These are phyloP conservation scores for Dothideomycetidae sp. DNA, from an alignment of 2,329 filamentous ascomycete species.

Conservation along the genomic window DNA sequence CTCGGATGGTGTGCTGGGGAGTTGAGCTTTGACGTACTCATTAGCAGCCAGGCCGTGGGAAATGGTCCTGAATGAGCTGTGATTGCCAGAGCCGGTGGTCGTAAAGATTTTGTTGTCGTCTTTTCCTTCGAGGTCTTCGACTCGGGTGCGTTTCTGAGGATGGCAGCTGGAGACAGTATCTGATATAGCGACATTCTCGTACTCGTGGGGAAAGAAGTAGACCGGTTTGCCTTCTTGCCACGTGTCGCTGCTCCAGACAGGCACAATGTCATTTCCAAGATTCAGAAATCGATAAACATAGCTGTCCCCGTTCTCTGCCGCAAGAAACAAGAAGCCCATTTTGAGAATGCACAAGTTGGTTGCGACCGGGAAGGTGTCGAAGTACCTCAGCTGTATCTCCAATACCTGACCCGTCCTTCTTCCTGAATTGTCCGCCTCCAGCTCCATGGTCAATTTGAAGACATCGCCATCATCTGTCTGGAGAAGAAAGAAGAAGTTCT, in stretches of 20 bases:
- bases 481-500: conserved; percentile 87
- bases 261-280: conserved; percentile 82
- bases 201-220: conserved; percentile 68
- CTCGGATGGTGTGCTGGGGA: conserved; percentile 74
- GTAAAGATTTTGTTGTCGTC: conserved; percentile 96
- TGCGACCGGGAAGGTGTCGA: conserved; percentile 85
- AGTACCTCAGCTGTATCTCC: conserved; percentile 87
- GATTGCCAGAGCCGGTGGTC: conserved; percentile 73
- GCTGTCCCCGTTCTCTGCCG: conserved; percentile 84
- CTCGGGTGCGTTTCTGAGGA: conserved; percentile 78
- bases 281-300: conserved; percentile 96
- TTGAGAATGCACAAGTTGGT: conserved; percentile 83
- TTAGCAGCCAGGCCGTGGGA: conserved; percentile 88
- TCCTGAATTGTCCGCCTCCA: conserved; percentile 67
- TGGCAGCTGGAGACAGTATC: conserved; percentile 82
- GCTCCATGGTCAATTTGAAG: conserved; percentile 90
- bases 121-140: conserved; percentile 79
- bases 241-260: conserved; percentile 66
- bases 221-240: conserved; percentile 67
- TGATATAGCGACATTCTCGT: conserved; percentile 71
- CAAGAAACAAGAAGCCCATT: conserved; percentile 87
- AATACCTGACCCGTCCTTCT: conserved; percentile 69
- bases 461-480: conserved; percentile 97
- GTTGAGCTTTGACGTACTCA: conserved; percentile 86
- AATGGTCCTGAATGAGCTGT: conserved; percentile 79